Percentiles rank a stretch among this genome's conserved stretches.
These are phyloP conservation scores for Elongisporangium anandrum DNA, from an alignment of 352 stramenopile genomes.

Conservation along the genomic window DNA sequence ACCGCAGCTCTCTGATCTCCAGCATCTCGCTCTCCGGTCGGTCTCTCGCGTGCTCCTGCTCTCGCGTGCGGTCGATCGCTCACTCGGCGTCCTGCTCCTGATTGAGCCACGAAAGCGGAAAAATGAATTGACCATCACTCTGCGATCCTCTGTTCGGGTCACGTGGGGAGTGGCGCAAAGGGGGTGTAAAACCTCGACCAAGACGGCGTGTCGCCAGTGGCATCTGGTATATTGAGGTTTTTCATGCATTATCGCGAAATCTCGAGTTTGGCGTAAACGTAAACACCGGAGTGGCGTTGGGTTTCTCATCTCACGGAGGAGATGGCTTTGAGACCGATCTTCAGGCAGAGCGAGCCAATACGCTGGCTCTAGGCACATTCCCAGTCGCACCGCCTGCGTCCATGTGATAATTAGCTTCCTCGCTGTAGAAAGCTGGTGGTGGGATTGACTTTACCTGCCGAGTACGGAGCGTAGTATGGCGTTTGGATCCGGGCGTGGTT, in stretches of 20 bases:
- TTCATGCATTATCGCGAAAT: background rate
- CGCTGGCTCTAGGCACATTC: background rate
- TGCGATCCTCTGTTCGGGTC: background rate
- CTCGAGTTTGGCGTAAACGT: too few species aligned
- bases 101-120: slow-evolving; percentile 1
- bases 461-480: background rate
- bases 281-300: too few species aligned
- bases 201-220: background rate
- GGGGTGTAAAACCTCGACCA: background rate
- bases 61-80: background rate
- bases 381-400: too few species aligned
- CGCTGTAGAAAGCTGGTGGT: background rate
- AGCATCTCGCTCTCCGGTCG: slow-evolving; percentile 38
- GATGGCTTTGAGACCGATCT: background rate
- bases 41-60: background rate
- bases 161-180: background rate
- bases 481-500: background rate
- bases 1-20: slow-evolving; percentile 76
- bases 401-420: background rate
- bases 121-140: slow-evolving; percentile 3
- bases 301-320: background rate
- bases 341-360: background rate
- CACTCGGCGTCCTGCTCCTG: background rate
- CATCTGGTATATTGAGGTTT: background rate
- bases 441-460: background rate